phyloP scores from a whole-genome alignment of 23 red algal genomes.

The Cyanidiococcus yangmingshanensis region DNA sequence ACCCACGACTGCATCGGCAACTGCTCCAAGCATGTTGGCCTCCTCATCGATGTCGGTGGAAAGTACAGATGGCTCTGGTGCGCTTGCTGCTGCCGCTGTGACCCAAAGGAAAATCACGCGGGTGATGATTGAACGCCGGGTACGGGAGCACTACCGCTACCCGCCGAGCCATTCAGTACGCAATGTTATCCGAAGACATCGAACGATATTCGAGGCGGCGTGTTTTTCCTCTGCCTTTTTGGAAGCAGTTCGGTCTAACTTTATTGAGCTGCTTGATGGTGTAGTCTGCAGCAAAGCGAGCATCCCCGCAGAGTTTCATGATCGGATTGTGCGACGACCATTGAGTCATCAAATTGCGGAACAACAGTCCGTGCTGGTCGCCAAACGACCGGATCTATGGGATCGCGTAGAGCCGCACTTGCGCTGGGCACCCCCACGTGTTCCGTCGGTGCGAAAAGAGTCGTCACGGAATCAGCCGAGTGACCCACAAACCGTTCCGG shows the following conservation, averaged over 20 bases:
- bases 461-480: not conserved
- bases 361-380: not conserved
- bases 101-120: slow-evolving; percentile 1
- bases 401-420: slow-evolving; percentile 12
- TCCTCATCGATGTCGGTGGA: not conserved
- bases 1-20: not conserved
- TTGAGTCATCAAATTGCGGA: not conserved
- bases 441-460: not conserved
- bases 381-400: slow-evolving; percentile 4
- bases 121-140: not conserved
- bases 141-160: slow-evolving; percentile 12
- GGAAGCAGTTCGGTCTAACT: not conserved
- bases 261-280: not conserved
- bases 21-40: not conserved
- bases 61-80: not conserved
- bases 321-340: not conserved
- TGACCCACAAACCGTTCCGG: not conserved
- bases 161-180: slow-evolving; percentile 3
- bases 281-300: not conserved
- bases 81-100: not conserved
- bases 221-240: slow-evolving; percentile 10
- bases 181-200: slow-evolving; percentile 16
- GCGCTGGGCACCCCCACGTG: not conserved
- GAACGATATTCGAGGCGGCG: slow-evolving; percentile 10
- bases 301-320: not conserved